Evolutionary conservation across 208 protist genomes (phyloP).

Genomic region (Trypanosoma vivax): DNA sequence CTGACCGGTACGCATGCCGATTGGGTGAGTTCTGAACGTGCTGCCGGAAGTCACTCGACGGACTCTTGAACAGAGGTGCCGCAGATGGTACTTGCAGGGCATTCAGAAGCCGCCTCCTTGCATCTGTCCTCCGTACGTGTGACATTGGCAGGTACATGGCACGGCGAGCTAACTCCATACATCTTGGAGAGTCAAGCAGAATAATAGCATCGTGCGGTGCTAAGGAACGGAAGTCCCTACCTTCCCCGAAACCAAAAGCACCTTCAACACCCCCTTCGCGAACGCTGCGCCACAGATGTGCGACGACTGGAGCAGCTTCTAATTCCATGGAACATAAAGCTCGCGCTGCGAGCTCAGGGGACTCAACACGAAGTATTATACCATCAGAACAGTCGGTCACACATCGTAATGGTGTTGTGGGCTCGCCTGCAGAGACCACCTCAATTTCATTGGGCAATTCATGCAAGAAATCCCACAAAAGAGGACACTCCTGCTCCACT

Average conservation of each 20-base stretch:
- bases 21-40: constrained; percentile 5
- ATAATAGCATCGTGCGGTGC: constrained; percentile 21
- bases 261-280: neutral
- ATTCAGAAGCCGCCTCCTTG: constrained; percentile 4
- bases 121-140: constrained; percentile 12
- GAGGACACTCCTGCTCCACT: constrained; percentile 17
- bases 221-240: neutral
- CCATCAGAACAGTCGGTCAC: constrained; percentile 12
- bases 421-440: constrained; percentile 30
- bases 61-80: constrained; percentile 9
- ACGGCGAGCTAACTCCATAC: constrained; percentile 18
- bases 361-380: constrained; percentile 23
- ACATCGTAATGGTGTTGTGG: constrained; percentile 16
- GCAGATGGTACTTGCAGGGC: constrained; percentile 10
- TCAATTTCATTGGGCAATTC: constrained; percentile 20
- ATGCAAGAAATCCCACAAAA: constrained; percentile 28
- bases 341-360: constrained; percentile 9
- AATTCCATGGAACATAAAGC: constrained; percentile 17
- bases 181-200: constrained; percentile 33
- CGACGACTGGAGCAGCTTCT: constrained; percentile 11
- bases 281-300: neutral
- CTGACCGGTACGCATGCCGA: constrained; percentile 14
- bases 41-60: constrained; percentile 9
- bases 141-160: constrained; percentile 36
- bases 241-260: neutral